These are phyloP conservation scores for Diplocarpon mali DNA, from an alignment of 2,329 filamentous ascomycete genomes.

Conservation along the genomic window DNA sequence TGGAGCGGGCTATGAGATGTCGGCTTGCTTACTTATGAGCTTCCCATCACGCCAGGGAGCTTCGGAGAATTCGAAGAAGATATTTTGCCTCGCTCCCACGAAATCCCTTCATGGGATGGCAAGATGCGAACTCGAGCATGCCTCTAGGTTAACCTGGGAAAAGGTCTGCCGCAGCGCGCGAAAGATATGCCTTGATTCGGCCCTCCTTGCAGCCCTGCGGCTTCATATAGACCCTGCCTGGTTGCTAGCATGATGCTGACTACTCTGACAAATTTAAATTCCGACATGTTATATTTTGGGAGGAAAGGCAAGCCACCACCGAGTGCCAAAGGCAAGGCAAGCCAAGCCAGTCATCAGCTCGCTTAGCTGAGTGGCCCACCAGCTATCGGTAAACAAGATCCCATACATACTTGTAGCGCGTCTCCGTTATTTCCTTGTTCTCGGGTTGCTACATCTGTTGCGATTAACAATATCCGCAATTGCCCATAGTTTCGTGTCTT, in stretches of 20 bases:
- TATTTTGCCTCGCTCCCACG: too few relatives aligned
- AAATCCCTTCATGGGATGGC: too few relatives aligned
- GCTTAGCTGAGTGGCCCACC: not conserved
- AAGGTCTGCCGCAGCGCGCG: too few relatives aligned
- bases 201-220: too few relatives aligned
- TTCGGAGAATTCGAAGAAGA: too few relatives aligned
- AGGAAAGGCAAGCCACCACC: not conserved
- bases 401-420: not conserved
- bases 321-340: not conserved
- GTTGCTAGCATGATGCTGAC: constrained; percentile 4
- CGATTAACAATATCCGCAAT: not conserved
- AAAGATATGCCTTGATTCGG: too few relatives aligned
- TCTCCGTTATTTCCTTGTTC: constrained; percentile 1
- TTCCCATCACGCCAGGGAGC: too few relatives aligned
- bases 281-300: constrained; percentile 1
- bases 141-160: too few relatives aligned
- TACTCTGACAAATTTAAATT: constrained; percentile 1
- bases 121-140: too few relatives aligned
- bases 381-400: not conserved
- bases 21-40: too few relatives aligned
- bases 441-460: not conserved
- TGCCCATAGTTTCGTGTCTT: not conserved
- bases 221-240: too few relatives aligned
- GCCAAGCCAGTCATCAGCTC: constrained; percentile 1
- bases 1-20: too few relatives aligned